Conservation (phyloP, 225 moss, liverwort and hornwort genomes). For the Anthoceros angustus region DNA sequence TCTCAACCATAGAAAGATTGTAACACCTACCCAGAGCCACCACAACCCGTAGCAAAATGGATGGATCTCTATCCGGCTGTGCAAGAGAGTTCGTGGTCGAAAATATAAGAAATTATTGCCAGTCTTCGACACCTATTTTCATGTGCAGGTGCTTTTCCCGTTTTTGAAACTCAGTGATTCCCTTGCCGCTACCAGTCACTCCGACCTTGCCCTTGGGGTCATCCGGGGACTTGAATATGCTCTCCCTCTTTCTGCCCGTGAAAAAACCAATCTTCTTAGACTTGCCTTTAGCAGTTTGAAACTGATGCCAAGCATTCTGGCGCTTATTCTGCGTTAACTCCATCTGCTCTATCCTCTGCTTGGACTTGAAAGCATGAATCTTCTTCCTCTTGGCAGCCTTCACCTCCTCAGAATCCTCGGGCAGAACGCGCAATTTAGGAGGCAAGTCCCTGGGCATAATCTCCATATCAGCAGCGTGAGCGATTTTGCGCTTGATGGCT, state of each 20-base stretch:
- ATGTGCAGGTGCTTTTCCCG: constrained; percentile 97
- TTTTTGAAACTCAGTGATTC: constrained; percentile 97
- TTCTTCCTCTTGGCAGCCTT: constrained; percentile 90
- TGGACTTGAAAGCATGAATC: constrained; percentile 98
- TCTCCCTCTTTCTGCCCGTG: constrained; percentile 94
- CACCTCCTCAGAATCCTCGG: constrained; percentile 87
- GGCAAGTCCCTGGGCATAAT: constrained; percentile 68
- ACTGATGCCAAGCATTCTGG: constrained; percentile 99
- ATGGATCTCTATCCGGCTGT: too few relatives aligned
- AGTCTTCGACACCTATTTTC: constrained; percentile 83
- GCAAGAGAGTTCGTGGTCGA: too few relatives aligned
- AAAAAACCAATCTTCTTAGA: constrained; percentile 95
- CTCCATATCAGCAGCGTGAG: constrained; percentile 51
- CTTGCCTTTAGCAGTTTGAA: constrained; percentile 88
- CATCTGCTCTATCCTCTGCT: constrained; percentile 95
- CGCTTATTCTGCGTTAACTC: constrained; percentile 95
- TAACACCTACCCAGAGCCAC: too few relatives aligned
- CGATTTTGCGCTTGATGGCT: constrained; percentile 72
- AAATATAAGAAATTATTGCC: constrained; percentile 13
- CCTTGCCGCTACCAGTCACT: constrained; percentile 97
- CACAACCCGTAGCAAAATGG: too few relatives aligned
- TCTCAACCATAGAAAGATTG: too few relatives aligned
- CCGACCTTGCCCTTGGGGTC: constrained; percentile 99
- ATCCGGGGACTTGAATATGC: constrained; percentile 98
- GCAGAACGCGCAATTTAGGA: constrained; percentile 62